Percentiles rank a stretch among this genome's conserved stretches.
phyloP scores from a whole-genome alignment of 106 monocot genomes.

The Platanthera guangdongensis region DNA sequence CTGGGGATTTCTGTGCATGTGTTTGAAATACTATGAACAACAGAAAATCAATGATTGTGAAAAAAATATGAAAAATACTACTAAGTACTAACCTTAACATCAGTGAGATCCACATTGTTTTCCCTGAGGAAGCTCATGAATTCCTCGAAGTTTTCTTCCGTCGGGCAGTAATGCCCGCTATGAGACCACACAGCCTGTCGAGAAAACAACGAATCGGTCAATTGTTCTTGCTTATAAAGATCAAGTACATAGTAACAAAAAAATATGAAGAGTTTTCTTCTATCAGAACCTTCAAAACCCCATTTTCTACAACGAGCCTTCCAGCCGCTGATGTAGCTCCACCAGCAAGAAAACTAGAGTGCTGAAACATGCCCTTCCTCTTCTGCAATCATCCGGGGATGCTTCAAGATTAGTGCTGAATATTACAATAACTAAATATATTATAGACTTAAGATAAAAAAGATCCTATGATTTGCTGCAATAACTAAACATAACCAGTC shows the following conservation, averaged over 20 bases:
- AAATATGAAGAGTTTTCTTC: background rate
- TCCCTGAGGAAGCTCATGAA: conserved; percentile 62
- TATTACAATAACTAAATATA: background rate
- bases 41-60: background rate
- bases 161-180: conserved; percentile 85
- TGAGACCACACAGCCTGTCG: conserved; percentile 79
- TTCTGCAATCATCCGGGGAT: conserved; percentile 32
- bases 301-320: conserved; percentile 59
- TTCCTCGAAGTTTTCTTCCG: conserved; percentile 69
- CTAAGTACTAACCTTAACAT: conserved; percentile 48
- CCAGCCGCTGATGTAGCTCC: conserved; percentile 85
- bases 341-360: conserved; percentile 89
- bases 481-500: too few relatives aligned
- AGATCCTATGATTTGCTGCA: too few relatives aligned
- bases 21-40: background rate
- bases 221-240: background rate
- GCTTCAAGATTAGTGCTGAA: background rate
- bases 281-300: conserved; percentile 53
- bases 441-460: too few relatives aligned
- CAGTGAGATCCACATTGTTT: conserved; percentile 64
- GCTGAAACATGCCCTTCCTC: conserved; percentile 70
- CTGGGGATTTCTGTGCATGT: background rate
- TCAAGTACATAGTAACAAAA: background rate
- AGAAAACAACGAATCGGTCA: background rate
- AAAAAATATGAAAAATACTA: background rate